Evolutionary conservation across 2,329 filamentous ascomycete genomes (phyloP).

Genomic region (Plenodomus lindquistii): DNA sequence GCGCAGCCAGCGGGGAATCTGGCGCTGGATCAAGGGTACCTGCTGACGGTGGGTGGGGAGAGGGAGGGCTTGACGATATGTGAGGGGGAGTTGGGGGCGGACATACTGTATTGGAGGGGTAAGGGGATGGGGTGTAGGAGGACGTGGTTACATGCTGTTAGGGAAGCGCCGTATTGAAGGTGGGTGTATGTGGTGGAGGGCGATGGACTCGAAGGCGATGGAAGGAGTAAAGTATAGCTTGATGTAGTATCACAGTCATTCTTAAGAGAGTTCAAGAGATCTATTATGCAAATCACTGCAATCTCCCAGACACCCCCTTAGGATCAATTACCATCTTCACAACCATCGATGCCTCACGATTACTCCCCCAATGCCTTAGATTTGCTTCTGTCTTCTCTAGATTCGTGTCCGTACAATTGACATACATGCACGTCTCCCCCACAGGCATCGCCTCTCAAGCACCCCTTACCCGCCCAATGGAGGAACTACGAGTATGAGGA

Average conservation of each 20-base stretch:
- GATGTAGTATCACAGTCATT: too few relatives aligned
- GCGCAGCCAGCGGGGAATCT: conserved; percentile 38
- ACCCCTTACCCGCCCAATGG: conserved; percentile 44
- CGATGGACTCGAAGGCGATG: not conserved
- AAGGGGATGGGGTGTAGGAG: conserved; percentile 36
- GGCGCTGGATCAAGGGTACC: conserved; percentile 40
- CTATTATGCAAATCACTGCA: too few relatives aligned
- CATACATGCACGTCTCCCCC: conserved; percentile 51
- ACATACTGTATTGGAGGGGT: conserved; percentile 46
- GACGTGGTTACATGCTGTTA: conserved; percentile 47
- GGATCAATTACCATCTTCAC: conserved; percentile 44
- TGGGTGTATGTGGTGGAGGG: too few relatives aligned
- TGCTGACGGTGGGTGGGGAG: conserved; percentile 43
- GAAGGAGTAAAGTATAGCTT: too few relatives aligned
- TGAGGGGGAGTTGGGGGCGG: conserved; percentile 31
- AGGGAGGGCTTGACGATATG: conserved; percentile 48
- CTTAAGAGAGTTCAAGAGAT: too few relatives aligned
- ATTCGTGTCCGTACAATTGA: conserved; percentile 56
- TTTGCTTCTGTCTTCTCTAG: conserved; percentile 50
- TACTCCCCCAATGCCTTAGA: conserved; percentile 49
- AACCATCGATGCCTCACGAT: conserved; percentile 35
- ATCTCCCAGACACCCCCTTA: conserved; percentile 29
- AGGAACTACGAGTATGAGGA: conserved; percentile 41
- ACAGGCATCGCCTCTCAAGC: conserved; percentile 26
- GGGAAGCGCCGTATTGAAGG: conserved; percentile 44